phyloP scores from a whole-genome alignment of 805 yeast genomes.

The Candida boleticola region DNA sequence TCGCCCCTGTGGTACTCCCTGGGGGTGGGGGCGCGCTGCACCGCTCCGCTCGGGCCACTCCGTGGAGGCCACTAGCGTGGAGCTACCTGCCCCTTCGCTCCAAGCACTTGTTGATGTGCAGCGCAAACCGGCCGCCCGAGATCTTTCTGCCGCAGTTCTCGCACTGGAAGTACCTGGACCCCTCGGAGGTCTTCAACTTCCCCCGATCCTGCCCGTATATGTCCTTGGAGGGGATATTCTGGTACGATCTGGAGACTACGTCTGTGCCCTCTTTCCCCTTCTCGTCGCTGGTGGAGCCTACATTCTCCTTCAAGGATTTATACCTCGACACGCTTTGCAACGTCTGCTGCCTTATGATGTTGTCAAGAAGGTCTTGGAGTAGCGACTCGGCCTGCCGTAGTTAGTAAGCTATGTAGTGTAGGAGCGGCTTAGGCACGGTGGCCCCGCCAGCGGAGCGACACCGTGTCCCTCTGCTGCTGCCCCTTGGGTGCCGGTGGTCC shows the following conservation, averaged over 20 bases:
- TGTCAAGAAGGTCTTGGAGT: constrained; percentile 31
- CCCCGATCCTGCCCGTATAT: constrained; percentile 51
- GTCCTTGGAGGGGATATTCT: constrained; percentile 29
- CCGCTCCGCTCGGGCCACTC: no score
- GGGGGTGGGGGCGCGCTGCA: no score
- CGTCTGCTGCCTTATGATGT: constrained; percentile 31
- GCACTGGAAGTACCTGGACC: constrained; percentile 68
- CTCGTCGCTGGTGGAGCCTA: constrained; percentile 14
- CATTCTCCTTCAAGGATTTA: constrained; percentile 16
- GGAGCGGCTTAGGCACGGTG: no score
- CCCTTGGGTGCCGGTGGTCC: no score
- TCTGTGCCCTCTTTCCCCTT: not conserved
- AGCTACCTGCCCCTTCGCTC: constrained; percentile 57
- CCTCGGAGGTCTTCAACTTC: constrained; percentile 43
- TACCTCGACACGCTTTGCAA: constrained; percentile 22
- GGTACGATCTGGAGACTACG: constrained; percentile 12
- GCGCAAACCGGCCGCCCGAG: constrained; percentile 90
- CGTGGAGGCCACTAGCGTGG: no score
- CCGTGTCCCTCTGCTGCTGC: no score
- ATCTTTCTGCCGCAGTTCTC: constrained; percentile 80
- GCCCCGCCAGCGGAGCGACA: no score
- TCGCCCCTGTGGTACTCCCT: no score
- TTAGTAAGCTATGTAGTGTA: no score
- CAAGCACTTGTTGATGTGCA: constrained; percentile 86
- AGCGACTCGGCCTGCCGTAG: constrained; percentile 38